Percentiles rank a stretch among this genome's conserved stretches.
Evolutionary conservation across 2,329 filamentous ascomycete species (phyloP).

Genomic region (Mycosphaerella sp.): DNA sequence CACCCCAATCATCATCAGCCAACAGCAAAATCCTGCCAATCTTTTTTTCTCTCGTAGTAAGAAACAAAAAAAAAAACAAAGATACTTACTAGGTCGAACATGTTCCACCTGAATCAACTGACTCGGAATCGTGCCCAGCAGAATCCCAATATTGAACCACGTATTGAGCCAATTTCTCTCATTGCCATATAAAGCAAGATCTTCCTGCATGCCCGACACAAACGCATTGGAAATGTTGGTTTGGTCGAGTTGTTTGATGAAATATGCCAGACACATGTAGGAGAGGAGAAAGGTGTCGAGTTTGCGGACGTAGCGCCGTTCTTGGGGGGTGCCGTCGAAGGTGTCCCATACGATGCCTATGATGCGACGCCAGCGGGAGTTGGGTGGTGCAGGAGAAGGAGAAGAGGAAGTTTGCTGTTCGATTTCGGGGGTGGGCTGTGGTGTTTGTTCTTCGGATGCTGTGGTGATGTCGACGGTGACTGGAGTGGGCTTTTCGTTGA

Average conservation of each 20-base stretch:
- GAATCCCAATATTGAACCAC: constrained; percentile 16
- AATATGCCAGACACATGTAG: constrained; percentile 12
- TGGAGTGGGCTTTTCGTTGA: constrained; percentile 1
- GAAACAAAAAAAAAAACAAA: too few relatives aligned
- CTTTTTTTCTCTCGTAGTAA: too few relatives aligned
- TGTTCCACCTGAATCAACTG: constrained; percentile 42
- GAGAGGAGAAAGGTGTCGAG: constrained; percentile 10
- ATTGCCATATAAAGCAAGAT: constrained; percentile 17
- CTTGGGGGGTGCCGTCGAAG: constrained; percentile 10
- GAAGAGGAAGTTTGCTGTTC: not conserved
- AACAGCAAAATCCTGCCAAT: too few relatives aligned
- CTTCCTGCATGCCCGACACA: constrained; percentile 39
- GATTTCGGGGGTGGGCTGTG: not conserved
- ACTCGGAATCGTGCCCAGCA: constrained; percentile 12
- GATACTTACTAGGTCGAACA: constrained; percentile 35
- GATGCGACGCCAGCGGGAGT: constrained; percentile 10
- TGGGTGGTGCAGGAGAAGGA: not conserved
- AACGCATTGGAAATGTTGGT: constrained; percentile 34
- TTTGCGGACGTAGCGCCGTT: constrained; percentile 10
- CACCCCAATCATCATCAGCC: too few relatives aligned
- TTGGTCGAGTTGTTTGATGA: constrained; percentile 14
- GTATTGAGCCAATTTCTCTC: constrained; percentile 13
- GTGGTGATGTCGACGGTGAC: constrained; percentile 1
- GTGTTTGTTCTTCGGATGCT: not conserved
- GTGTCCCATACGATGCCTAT: constrained; percentile 10